phyloP scores from a whole-genome alignment of 2,329 filamentous ascomycete genomes.

The Teratosphaeriaceae sp. region DNA sequence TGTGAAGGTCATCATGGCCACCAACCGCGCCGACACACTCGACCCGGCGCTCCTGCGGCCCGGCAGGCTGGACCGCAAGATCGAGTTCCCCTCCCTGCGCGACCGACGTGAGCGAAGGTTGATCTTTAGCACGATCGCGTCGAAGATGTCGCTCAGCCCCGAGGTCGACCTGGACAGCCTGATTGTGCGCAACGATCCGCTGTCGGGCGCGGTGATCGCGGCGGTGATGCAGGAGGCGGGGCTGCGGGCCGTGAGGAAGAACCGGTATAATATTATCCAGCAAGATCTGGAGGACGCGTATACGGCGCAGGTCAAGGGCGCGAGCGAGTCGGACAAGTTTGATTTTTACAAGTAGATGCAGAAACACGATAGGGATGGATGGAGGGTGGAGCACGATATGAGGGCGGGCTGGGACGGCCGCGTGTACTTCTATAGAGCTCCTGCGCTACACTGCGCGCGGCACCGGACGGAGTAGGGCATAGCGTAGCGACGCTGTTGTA shows the following conservation, averaged over 20 bases:
- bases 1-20: constrained; percentile 99
- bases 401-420: not conserved
- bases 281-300: constrained; percentile 95
- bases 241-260: constrained; percentile 88
- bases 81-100: constrained; percentile 92
- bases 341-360: constrained; percentile 96
- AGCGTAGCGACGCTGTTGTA: constrained; percentile 1
- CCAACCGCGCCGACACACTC: constrained; percentile 94
- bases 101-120: constrained; percentile 91
- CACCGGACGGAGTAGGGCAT: not conserved
- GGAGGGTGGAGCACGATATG: not conserved
- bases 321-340: constrained; percentile 65
- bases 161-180: constrained; percentile 95
- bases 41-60: constrained; percentile 92
- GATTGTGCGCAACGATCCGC: constrained; percentile 92
- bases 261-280: constrained; percentile 99
- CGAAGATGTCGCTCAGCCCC: constrained; percentile 94
- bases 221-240: constrained; percentile 99
- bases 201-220: constrained; percentile 92
- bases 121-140: constrained; percentile 95
- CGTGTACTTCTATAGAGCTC: constrained; percentile 1
- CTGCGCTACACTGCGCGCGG: not conserved
- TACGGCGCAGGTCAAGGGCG: constrained; percentile 89
- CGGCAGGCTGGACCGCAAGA: constrained; percentile 94
- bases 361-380: not conserved